A percentile compares a stretch with the other conserved stretches of the same genome.
These are phyloP conservation scores for Vigna angularis DNA, from an alignment of 306 rosid genomes.

Conservation along the genomic window DNA sequence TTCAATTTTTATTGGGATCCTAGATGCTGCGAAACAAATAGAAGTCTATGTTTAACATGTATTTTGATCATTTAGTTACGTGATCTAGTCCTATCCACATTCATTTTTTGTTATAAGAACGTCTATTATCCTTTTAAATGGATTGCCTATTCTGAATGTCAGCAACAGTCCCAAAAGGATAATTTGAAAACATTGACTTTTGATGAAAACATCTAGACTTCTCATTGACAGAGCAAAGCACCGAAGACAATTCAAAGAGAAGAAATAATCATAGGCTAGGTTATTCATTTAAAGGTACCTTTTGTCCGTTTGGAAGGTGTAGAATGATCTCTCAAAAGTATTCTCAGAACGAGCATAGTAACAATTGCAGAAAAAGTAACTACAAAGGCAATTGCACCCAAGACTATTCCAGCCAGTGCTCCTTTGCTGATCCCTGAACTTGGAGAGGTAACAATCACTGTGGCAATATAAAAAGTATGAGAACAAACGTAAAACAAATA, in stretches of 20 bases:
- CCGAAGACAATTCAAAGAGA: background rate
- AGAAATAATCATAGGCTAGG: background rate
- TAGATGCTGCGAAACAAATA: conserved; percentile 58
- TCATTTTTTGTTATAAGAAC: too few species aligned
- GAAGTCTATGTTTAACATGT: conserved; percentile 35
- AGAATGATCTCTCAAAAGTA: background rate
- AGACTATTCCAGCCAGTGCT: conserved; percentile 69
- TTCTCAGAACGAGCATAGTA: conserved; percentile 44
- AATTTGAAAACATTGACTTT: background rate
- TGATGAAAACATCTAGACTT: background rate
- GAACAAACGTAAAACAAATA: conserved; percentile 1
- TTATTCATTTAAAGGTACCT: background rate
- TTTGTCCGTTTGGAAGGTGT: background rate
- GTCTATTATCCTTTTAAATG: too few species aligned
- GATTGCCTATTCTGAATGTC: background rate
- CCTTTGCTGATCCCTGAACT: conserved; percentile 73
- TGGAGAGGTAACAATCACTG: conserved; percentile 50
- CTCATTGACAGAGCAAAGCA: conserved; percentile 2
- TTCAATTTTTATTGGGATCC: conserved; percentile 60
- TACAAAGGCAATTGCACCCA: conserved; percentile 71
- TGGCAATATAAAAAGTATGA: conserved; percentile 31
- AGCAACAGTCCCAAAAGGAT: background rate
- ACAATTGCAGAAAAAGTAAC: conserved; percentile 63
- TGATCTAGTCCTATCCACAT: too few species aligned
- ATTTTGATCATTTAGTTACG: background rate